These are phyloP conservation scores for Plasmodium berghei DNA, from an alignment of 169 alveolate genomes.

Conservation along the genomic window DNA sequence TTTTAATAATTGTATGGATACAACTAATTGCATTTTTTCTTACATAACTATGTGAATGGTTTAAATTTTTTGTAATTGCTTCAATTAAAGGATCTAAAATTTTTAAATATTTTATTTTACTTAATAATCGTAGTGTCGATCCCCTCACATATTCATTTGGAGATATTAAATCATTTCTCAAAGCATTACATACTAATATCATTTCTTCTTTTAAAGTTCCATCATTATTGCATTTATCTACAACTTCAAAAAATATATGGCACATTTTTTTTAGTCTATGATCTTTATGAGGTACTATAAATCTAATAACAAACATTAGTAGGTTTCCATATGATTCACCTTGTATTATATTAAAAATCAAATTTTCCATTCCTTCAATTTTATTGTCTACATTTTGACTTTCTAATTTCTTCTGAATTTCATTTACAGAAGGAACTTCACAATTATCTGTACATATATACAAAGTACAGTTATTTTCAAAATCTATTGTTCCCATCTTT, in stretches of 20 bases:
- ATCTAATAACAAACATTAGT: conserved; percentile 88
- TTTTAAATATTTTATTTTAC: conserved; percentile 92
- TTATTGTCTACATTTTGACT: conserved; percentile 78
- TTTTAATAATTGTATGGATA: conserved; percentile 89
- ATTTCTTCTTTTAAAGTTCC: conserved; percentile 97
- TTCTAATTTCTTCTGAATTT: conserved; percentile 81
- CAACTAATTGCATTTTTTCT: conserved; percentile 95
- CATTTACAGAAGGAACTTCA: conserved; percentile 39
- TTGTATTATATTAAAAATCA: conserved; percentile 79
- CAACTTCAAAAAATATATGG: conserved; percentile 95
- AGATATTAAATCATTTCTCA: conserved; percentile 94
- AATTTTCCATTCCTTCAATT: conserved; percentile 82
- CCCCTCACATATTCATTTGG: conserved; percentile 98
- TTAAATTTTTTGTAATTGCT: conserved; percentile 93
- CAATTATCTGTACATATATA: conserved; percentile 73
- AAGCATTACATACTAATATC: conserved; percentile 96
- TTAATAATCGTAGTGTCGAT: conserved; percentile 93
- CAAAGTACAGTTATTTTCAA: conserved; percentile 64
- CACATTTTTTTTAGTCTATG: conserved; percentile 93
- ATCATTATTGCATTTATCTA: conserved; percentile 94
- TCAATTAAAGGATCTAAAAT: conserved; percentile 93
- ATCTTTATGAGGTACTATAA: conserved; percentile 86
- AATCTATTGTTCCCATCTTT: conserved; percentile 49
- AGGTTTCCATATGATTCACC: conserved; percentile 84
- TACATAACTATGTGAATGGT: conserved; percentile 94